phyloP scores from a whole-genome alignment of 257 asterid species.

The Solanum pinnatisectum region DNA sequence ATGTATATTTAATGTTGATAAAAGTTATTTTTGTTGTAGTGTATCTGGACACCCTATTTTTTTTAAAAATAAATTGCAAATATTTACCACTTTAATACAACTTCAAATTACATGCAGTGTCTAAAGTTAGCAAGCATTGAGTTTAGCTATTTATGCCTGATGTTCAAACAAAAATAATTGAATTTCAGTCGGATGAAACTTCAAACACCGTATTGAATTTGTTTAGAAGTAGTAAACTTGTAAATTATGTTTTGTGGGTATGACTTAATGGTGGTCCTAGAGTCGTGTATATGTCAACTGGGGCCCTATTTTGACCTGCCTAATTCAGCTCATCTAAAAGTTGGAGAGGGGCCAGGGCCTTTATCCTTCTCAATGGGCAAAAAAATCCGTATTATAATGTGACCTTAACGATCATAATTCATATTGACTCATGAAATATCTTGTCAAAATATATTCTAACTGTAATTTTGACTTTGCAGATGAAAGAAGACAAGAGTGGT shows the following conservation, averaged over 20 bases:
- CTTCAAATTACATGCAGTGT: background rate
- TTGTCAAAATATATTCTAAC: background rate
- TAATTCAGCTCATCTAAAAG: background rate
- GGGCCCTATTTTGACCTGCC: background rate
- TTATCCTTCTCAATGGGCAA: background rate
- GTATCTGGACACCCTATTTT: background rate
- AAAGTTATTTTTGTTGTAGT: no score
- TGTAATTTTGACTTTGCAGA: constrained; percentile 17
- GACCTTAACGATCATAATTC: background rate
- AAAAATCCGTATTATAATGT: no score
- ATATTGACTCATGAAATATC: background rate
- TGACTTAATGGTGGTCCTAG: background rate
- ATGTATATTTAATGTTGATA: no score
- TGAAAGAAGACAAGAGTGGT: constrained; percentile 19
- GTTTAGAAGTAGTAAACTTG: background rate
- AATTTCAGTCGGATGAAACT: background rate
- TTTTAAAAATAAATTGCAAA: no score
- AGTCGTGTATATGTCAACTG: no score
- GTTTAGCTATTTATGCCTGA: no score
- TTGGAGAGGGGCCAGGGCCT: background rate
- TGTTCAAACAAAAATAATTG: background rate
- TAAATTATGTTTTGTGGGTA: background rate
- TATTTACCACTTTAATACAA: background rate
- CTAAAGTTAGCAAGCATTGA: background rate
- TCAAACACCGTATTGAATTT: background rate